Percentiles rank a stretch among this genome's conserved stretches.
Evolutionary conservation across 495 filamentous ascomycete genomes (phyloP).

Genomic region (Penicillium nucicola): DNA sequence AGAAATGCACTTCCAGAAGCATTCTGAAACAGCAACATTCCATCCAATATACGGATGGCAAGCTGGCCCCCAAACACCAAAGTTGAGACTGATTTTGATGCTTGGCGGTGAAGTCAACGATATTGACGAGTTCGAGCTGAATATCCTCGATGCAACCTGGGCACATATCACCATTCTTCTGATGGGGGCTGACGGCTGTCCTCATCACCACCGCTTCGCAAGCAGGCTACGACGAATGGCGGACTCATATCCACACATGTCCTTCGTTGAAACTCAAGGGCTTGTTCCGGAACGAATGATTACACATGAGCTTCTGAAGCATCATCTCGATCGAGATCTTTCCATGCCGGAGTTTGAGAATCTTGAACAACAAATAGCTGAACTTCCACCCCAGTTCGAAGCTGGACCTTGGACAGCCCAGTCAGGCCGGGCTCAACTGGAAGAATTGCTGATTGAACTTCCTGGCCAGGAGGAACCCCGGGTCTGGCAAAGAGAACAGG

Average conservation of each 20-base stretch:
- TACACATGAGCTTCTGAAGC: conserved; percentile 46
- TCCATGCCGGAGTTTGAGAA: conserved; percentile 41
- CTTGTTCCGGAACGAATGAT: conserved; percentile 44
- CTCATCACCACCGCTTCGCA: conserved; percentile 47
- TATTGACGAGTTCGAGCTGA: conserved; percentile 51
- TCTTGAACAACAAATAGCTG: conserved; percentile 11
- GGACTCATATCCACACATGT: conserved; percentile 44
- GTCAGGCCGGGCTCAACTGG: not conserved
- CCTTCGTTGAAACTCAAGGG: conserved; percentile 49
- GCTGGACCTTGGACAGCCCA: not conserved
- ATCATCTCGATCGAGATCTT: conserved; percentile 45
- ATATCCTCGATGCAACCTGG: conserved; percentile 44
- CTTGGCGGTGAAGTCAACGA: conserved; percentile 46
- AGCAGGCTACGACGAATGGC: conserved; percentile 46
- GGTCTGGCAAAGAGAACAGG: conserved; percentile 3
- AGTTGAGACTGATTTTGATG: conserved; percentile 39
- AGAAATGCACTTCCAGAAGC: conserved; percentile 46
- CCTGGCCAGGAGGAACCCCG: conserved; percentile 3
- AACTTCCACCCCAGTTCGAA: not conserved
- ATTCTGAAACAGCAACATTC: conserved; percentile 41
- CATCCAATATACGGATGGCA: conserved; percentile 50
- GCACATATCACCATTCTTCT: conserved; percentile 49
- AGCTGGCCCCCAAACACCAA: conserved; percentile 44
- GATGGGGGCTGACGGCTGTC: conserved; percentile 47
- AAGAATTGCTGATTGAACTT: conserved; percentile 5